Base-by-base conservation (phyloP, 2,329 filamentous ascomycete genomes). In the Hysterium pulicare region DNA sequence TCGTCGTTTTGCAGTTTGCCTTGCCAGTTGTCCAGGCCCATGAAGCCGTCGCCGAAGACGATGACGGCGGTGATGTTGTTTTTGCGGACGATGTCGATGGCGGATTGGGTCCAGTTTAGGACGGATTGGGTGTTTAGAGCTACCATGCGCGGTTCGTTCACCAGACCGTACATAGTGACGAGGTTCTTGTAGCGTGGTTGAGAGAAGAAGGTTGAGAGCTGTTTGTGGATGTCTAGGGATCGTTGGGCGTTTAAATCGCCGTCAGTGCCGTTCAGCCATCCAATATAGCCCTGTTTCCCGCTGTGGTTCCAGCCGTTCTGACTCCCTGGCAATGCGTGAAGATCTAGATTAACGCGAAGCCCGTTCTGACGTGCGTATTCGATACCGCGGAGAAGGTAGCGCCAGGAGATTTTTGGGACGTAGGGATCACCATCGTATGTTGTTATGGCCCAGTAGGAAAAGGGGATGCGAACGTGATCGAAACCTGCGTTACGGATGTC, bases 261-360 rank as follows among this genome's bases (percentile, higher is more conserved):
- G 58, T 95, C 76, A 0, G 87, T 85, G n/a, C 93, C 93, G 56
- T 93, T 93, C 30, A 97, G 71, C 93, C 93, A 98, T 20, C 81
- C 77, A 49, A 97, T 91, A 1, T 69, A 47, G 1, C 93, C 91
- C 62, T 86, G 84, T 8, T 83, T 81, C 0, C 93, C 93, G 54
- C 87, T 94, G 67, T 98, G 93, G 57, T 96, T 96, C 91, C 91
- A 97, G 2, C 93, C 93, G 58, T 98, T 98, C 61, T 97, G 93
- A 47, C 86, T 91, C 0, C 93, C 93, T 0, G 91, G 91, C 0
- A 93, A 74, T n/a, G 79, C 90, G 69, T 98, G 93, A 4, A 96
- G 71, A 64, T 98, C 93, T 3, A 98, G 80, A 49, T 97, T 97
- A 31, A 98, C 82, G 2, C 93, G 85, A 4, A 98, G 73, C 0